Percentiles rank a stretch among this genome's conserved stretches.
Evolutionary conservation across 2,329 filamentous ascomycete genomes (phyloP).

Genomic region (Fusarium hainanense): DNA sequence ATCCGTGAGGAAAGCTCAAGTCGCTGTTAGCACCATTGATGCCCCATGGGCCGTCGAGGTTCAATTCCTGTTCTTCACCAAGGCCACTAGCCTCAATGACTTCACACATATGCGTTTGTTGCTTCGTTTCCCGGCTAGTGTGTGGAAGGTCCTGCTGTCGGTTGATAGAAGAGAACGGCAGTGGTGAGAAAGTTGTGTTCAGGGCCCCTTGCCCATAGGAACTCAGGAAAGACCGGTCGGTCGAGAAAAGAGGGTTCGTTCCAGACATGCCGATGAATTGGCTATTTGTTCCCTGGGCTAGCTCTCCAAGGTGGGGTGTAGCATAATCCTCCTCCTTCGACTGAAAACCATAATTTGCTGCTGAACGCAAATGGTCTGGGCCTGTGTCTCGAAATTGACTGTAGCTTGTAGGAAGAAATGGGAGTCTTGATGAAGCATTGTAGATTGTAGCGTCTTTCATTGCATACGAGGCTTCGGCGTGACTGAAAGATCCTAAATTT

Average conservation of each 20-base stretch:
- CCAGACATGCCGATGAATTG: slow-evolving; percentile 47
- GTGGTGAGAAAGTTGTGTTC: slow-evolving; percentile 39
- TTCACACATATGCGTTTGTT: slow-evolving; percentile 45
- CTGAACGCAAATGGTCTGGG: slow-evolving; percentile 46
- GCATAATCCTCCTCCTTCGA: slow-evolving; percentile 47
- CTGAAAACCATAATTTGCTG: slow-evolving; percentile 40
- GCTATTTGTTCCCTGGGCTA: slow-evolving; percentile 31
- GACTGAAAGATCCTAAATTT: slow-evolving; percentile 41
- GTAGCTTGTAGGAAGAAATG: slow-evolving; percentile 40
- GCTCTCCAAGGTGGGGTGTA: slow-evolving; percentile 32
- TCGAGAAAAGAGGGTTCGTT: slow-evolving; percentile 50
- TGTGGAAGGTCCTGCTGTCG: slow-evolving; percentile 37
- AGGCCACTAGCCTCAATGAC: slow-evolving; percentile 33
- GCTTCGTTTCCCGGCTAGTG: slow-evolving; percentile 36
- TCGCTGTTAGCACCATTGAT: slow-evolving; percentile 37
- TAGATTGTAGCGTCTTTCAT: slow-evolving; percentile 50
- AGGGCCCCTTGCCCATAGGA: slow-evolving; percentile 42
- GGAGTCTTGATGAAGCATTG: slow-evolving; percentile 45
- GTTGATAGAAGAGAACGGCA: slow-evolving; percentile 49
- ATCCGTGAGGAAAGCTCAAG: slow-evolving; percentile 39
- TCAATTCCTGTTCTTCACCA: slow-evolving; percentile 42
- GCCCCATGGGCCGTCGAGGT: slow-evolving; percentile 42
- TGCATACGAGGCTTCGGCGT: slow-evolving; percentile 46
- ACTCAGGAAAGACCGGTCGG: slow-evolving; percentile 48
- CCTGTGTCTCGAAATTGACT: slow-evolving; percentile 40